Percentiles rank a stretch among this genome's conserved stretches.
phyloP scores from a whole-genome alignment of 257 asterid species.

The Solanum sitiens region DNA sequence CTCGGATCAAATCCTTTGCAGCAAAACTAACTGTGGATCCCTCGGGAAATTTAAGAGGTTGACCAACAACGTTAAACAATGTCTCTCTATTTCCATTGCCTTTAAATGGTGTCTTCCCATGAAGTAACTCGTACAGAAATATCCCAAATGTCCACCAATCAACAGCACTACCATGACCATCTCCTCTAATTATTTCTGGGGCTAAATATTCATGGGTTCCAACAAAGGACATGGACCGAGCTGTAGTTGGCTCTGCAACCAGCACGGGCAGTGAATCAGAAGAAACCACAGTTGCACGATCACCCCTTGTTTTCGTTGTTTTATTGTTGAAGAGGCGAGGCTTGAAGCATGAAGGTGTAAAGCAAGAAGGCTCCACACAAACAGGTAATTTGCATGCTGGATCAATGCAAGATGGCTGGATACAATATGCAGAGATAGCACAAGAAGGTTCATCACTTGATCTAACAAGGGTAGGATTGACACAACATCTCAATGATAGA shows the following conservation, averaged over 20 bases:
- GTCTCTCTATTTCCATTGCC: slow-evolving; percentile 83
- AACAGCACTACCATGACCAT: slow-evolving; percentile 96
- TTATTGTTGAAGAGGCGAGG: slow-evolving; percentile 65
- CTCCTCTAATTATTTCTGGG: slow-evolving; percentile 88
- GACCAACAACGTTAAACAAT: slow-evolving; percentile 79
- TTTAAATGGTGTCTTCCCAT: slow-evolving; percentile 84
- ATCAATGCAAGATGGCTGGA: slow-evolving; percentile 67
- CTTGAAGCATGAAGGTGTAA: slow-evolving; percentile 78
- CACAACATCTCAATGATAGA: slow-evolving; percentile 66
- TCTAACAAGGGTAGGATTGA: slow-evolving; percentile 65
- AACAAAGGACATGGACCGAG: slow-evolving; percentile 86
- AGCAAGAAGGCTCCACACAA: slow-evolving; percentile 72
- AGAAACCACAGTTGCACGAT: slow-evolving; percentile 13
- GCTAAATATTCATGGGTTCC: slow-evolving; percentile 95
- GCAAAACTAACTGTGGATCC: slow-evolving; percentile 54
- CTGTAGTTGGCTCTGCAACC: slow-evolving; percentile 81
- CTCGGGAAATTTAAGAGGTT: slow-evolving; percentile 58
- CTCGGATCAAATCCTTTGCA: slow-evolving; percentile 81
- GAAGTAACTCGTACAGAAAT: slow-evolving; percentile 73
- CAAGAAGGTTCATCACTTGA: slow-evolving; percentile 38
- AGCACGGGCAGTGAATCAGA: slow-evolving; percentile 57
- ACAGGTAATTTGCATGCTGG: slow-evolving; percentile 67
- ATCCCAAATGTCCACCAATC: slow-evolving; percentile 98
- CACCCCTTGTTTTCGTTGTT: slow-evolving; percentile 23
- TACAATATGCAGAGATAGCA: slow-evolving; percentile 59